Evolutionary conservation across 768 basidiomycete species (phyloP), one percentile per base, ranked within the genome.

Genomic region (Mycena chlorophos): DNA sequence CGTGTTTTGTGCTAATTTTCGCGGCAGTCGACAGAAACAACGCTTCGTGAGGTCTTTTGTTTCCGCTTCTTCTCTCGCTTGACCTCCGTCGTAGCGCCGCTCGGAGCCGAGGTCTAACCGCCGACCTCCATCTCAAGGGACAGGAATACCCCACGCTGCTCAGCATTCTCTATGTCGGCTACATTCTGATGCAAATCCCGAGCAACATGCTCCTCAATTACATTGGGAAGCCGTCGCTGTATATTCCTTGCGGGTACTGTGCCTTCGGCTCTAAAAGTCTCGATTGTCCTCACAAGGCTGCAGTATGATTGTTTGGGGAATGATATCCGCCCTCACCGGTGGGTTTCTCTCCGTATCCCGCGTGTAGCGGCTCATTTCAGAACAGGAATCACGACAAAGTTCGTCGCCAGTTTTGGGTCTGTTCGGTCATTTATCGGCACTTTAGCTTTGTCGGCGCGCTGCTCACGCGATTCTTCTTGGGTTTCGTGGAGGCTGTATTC

Each of bases 111-210:
- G 89, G 89, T 0, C 86, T 91, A 51, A 85, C 88, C 64, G 72
- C 75, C 47, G 88, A 91, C 68, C 76, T 91, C 27, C 71, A 80
- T 34, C 73, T 91, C 17, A 69, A 79, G 58, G 85, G 80, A 25
- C 76, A 82, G 51, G 76, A 90, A 61, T 91, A 89, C 65, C 78
- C 83, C 12, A 84, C 87, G 0, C 69, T 90, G 16, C 69, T 91
- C 38, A 85, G 85, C 38, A 81, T 87, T 46, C 75, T 90, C 28
- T 91, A 88, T 63, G 77, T 89, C 40, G 78, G 56, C 19, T 90
- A 90, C 65, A 87, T 87, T 54, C 69, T 88, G 34, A 89, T 89
- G 88, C 89, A 91, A 66, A 78, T 91, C 51, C 88, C 88, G 38
- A 88, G 88, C 17, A 91, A 91, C 60, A 88, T 91, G 82, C 81